Conservation (phyloP, 2,329 filamentous ascomycete genomes). For the Aspergillus sp. region DNA sequence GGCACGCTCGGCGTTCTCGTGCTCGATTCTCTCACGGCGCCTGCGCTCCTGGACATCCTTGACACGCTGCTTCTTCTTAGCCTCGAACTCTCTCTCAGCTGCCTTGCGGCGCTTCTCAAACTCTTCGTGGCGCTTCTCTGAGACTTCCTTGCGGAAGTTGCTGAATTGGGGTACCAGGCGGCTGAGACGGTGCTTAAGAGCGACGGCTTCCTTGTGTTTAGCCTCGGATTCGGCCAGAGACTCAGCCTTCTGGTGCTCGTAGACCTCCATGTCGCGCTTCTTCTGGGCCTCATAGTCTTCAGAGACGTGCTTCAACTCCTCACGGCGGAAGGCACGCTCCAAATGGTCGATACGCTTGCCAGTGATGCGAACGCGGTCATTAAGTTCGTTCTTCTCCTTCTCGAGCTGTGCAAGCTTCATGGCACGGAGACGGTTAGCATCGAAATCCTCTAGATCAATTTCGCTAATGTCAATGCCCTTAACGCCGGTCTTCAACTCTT, state of each 20-base stretch:
- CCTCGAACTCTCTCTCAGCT: conserved; percentile 89
- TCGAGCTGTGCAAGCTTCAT: conserved; percentile 95
- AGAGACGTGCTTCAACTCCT: conserved; percentile 87
- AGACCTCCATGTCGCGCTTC: conserved; percentile 73
- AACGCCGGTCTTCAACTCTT: conserved; percentile 84
- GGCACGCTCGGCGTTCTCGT: conserved; percentile 77
- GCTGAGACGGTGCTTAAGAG: conserved; percentile 87
- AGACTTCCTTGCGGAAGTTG: conserved; percentile 75
- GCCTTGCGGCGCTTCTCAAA: conserved; percentile 92
- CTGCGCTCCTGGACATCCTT: conserved; percentile 84
- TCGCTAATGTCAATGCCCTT: conserved; percentile 76
- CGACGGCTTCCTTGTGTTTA: conserved; percentile 90
- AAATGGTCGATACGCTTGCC: conserved; percentile 96
- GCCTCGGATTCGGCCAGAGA: conserved; percentile 76
- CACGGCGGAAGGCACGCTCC: conserved; percentile 93
- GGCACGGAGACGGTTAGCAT: conserved; percentile 84
- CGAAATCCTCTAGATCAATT: conserved; percentile 76
- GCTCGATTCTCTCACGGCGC: conserved; percentile 78
- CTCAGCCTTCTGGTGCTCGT: conserved; percentile 75
- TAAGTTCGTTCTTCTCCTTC: conserved; percentile 95
- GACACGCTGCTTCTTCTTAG: conserved; percentile 82
- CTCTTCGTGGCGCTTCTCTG: conserved; percentile 85
- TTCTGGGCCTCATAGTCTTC: conserved; percentile 84
- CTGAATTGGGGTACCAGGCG: conserved; percentile 84
- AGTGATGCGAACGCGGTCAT: conserved; percentile 84